Conservation (phyloP, 495 filamentous ascomycete genomes). For the Massariosphaeria phaeospora region DNA sequence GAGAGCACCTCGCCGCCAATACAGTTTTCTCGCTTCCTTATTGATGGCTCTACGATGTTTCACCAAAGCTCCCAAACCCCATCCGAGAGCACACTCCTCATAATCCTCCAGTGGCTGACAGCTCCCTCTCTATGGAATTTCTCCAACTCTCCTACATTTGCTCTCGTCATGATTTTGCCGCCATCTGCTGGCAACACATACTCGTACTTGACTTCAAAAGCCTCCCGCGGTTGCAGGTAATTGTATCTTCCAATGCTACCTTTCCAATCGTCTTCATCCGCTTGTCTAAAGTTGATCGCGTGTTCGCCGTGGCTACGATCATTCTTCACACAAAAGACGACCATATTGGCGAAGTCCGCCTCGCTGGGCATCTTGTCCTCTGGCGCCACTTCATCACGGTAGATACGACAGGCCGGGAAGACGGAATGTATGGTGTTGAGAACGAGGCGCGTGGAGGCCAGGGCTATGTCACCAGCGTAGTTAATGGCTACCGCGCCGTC, state of each 20-base stretch:
- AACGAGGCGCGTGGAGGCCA: slow-evolving; percentile 56
- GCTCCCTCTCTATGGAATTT: slow-evolving; percentile 70
- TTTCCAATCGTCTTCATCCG: slow-evolving; percentile 62
- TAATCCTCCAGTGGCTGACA: slow-evolving; percentile 81
- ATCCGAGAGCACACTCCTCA: slow-evolving; percentile 75
- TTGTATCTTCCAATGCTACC: slow-evolving; percentile 62
- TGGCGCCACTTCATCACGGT: slow-evolving; percentile 63
- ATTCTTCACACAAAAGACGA: slow-evolving; percentile 65
- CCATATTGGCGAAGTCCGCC: slow-evolving; percentile 84
- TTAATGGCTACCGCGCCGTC: slow-evolving; percentile 91
- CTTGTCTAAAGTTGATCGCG: slow-evolving; percentile 61
- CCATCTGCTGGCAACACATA: slow-evolving; percentile 38
- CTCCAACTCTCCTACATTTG: slow-evolving; percentile 56
- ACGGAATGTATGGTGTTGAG: slow-evolving; percentile 65
- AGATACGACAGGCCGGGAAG: slow-evolving; percentile 78
- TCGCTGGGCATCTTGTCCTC: slow-evolving; percentile 31
- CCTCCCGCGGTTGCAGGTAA: slow-evolving; percentile 68
- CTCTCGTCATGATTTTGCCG: slow-evolving; percentile 48
- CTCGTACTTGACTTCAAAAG: slow-evolving; percentile 57
- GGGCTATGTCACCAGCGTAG: slow-evolving; percentile 85
- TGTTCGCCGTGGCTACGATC: slow-evolving; percentile 23
- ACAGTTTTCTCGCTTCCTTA: too few relatives aligned
- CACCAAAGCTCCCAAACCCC: slow-evolving; percentile 86
- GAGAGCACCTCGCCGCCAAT: too few relatives aligned
- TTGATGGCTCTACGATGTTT: too few relatives aligned